phyloP scores from a whole-genome alignment of 2,329 filamentous ascomycete genomes.

The Aspergillus clavatus region DNA sequence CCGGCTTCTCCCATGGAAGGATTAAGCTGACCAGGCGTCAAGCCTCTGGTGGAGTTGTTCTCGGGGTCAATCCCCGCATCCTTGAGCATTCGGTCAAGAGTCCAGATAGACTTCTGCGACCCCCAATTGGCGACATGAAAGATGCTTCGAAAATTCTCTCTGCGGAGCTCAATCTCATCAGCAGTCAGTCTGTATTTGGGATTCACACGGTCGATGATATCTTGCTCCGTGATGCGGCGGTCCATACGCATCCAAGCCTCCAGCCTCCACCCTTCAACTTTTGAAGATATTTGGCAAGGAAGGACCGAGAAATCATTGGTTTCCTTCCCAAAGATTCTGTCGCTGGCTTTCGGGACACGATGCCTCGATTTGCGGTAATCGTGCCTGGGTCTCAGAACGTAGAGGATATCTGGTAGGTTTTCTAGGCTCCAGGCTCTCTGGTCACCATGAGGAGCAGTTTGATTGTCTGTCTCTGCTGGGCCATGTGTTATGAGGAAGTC shows the following conservation, averaged over 20 bases:
- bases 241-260: conserved; percentile 25
- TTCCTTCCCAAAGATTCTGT: conserved; percentile 11
- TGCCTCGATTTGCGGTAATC: conserved; percentile 1
- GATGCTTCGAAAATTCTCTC: conserved; percentile 8
- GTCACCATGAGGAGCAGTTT: conserved; percentile 8
- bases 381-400: conserved; percentile 13
- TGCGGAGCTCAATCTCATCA: conserved; percentile 8
- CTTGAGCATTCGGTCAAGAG: conserved; percentile 2
- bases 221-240: conserved; percentile 16
- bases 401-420: conserved; percentile 25
- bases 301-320: conserved; percentile 11
- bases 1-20: conserved; percentile 13
- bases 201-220: conserved; percentile 23
- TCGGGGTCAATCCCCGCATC: conserved; percentile 5
- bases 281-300: conserved; percentile 17
- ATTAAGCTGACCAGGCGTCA: conserved; percentile 15
- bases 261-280: conserved; percentile 21
- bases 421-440: conserved; percentile 21
- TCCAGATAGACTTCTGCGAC: conserved; percentile 6
- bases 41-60: conserved; percentile 13
- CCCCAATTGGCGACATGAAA: conserved; percentile 15
- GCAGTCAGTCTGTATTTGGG: conserved; percentile 5
- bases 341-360: conserved; percentile 8
- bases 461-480: conserved; percentile 1
- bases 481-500: neutral